Evolutionary conservation across 352 stramenopile species (phyloP).

Genomic region (Thraustochytrium sp.): DNA sequence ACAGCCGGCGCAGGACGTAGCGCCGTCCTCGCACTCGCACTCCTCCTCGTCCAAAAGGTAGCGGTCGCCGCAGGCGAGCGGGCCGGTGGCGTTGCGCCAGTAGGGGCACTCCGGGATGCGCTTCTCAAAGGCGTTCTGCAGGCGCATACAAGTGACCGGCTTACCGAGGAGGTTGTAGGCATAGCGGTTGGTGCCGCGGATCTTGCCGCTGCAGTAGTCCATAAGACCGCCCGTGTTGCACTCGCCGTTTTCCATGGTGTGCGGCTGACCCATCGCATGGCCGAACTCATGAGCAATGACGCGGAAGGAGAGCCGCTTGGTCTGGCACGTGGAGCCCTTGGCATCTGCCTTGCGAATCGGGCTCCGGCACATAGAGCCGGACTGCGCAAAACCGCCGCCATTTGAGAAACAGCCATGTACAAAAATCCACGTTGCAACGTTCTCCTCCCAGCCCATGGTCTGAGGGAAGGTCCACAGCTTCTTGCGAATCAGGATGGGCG

Average conservation of each 20-base stretch:
- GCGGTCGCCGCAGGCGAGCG: not conserved
- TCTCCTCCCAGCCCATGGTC: not conserved
- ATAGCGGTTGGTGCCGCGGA: not conserved
- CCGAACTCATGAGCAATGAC: conserved; percentile 24
- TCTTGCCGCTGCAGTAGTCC: conserved; percentile 13
- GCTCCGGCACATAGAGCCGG: not conserved
- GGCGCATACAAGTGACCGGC: not conserved
- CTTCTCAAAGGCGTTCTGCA: not conserved
- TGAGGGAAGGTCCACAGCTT: not conserved
- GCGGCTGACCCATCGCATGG: not conserved
- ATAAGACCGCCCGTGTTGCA: conserved; percentile 27
- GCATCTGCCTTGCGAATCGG: not conserved
- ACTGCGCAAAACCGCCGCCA: not conserved
- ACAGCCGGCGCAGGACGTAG: not conserved
- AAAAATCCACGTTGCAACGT: conserved; percentile 6
- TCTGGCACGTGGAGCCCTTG: not conserved
- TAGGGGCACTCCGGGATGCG: not conserved
- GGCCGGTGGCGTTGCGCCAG: not conserved
- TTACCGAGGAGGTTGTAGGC: not conserved
- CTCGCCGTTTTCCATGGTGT: conserved; percentile 32
- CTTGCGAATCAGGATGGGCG: not conserved
- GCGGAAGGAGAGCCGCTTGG: not conserved
- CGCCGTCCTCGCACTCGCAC: conserved; percentile 17
- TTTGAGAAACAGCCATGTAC: not conserved
- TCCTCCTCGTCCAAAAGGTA: conserved; percentile 6